Base-by-base conservation (phyloP, 2,329 filamentous ascomycete species). In the Stemphylium lycopersici region DNA sequence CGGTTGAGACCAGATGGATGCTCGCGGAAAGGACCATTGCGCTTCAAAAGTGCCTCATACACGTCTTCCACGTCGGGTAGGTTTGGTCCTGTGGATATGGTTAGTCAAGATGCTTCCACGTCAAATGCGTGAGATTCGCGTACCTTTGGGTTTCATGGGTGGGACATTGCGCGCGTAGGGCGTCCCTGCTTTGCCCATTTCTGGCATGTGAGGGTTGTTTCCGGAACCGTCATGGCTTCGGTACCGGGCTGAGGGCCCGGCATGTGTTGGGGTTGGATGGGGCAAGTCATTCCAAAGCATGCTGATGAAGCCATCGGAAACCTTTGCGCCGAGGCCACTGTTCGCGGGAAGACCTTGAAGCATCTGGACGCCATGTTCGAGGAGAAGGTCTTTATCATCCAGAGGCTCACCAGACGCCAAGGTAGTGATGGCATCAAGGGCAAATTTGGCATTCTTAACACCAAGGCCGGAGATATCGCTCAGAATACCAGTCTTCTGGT, bases 1-100 rank as follows among this genome's bases (percentile, higher is more conserved):
- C 87, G 87, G 0, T 88, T 91, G 39, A 92, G 83, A 12, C 86
- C 85, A 38, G 87, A 87, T 0, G 87, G 86, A 68, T 91, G 89
- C 47, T 83, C 80, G 49, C 83, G 80, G 63, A 86, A 86, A 4
- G 79, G 74, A 76, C 80, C 48, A 45, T 82, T 77, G 15, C 88
- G 82, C 43, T 84, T 86, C 76, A 90, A 2, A 83, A 86, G 69
- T 87, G 89, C 54, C 84, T 81, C 61, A 82, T 81, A 70, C 83
- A 86, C 29, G 22, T 85, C 65, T 84, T 87, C 0, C 86, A 91
- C 87, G 62, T 90, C 90, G 0, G 86, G 60, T 6, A 20, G 72
- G 68, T 69, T 82, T 66, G 58, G 78, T 37, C 65, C 16, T 76
- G 24, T 37, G 6, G 3, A 38, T 22, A 5, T n/a, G 29, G 46